Evolutionary conservation across 352 stramenopile species (phyloP), one percentile per base, ranked within the genome.

Genomic region (Globisporangium acanthophoron): DNA sequence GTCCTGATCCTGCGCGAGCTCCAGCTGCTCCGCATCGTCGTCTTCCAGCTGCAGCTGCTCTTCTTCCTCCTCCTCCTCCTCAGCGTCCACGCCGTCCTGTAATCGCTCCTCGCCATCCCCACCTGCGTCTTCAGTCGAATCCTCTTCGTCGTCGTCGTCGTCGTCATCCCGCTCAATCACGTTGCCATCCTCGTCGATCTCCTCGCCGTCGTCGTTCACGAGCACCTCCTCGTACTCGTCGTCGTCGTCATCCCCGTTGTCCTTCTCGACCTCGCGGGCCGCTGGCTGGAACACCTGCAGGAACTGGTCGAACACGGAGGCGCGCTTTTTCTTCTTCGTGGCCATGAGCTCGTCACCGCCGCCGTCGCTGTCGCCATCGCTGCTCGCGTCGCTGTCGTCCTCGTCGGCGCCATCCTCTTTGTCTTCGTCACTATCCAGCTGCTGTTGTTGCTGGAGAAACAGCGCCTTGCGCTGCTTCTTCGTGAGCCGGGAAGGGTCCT

Each of bases 271-370:
- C 11, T 18, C 53, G 0, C 33, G 9, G 52, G 65, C 46, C 18
- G 67, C 52, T 1, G 64, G 66, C 33, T 84, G 78, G 52, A 90
- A 90, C 27, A 74, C 75, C 45, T 74, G 75, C 37, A 92, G 77
- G 67, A 92, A 92, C 64, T 84, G 62, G 29, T 82, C 68, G 71
- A 92, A 92, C n/a, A 90, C 51, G 37, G 76, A 78, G 7, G 45
- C 66, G 37, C 48, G 60, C 40, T 48, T 60, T 41, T 50, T 65
- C 50, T 24, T 67, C 60, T 31, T 69, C 52, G 37, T 55, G 7
- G n/a, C 15, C 56, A 47, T 66, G 35, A 57, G 43, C 20, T 76
- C 69, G n/a, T 66, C 57, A 11, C 46, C 51, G 13, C 66, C 50
- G n/a, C 29, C 45, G 37, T 41, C 51, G 24, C 16, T 15, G 2